Evolutionary conservation across 2,329 filamentous ascomycete species (phyloP).

Genomic region (Talaromyces sp.): DNA sequence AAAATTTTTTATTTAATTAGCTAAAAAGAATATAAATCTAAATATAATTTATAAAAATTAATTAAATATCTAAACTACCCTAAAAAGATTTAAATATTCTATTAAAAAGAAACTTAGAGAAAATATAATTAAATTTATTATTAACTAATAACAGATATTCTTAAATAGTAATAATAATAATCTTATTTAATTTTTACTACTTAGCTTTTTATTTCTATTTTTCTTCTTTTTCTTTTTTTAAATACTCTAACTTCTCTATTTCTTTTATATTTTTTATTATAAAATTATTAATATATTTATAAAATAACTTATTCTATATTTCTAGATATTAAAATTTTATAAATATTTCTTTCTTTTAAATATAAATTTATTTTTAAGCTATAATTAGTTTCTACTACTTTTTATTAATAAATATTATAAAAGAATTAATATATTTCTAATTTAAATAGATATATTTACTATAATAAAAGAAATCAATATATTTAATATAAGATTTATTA

Average conservation of each 20-base stretch:
- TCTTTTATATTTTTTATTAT: neutral
- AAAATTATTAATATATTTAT: neutral
- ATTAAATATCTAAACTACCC: too few species aligned
- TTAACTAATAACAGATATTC: too few species aligned
- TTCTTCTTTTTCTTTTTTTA: neutral
- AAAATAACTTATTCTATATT: neutral
- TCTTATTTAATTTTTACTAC: neutral
- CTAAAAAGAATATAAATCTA: too few species aligned
- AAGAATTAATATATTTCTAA: too few species aligned
- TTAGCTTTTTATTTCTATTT: neutral
- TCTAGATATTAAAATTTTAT: neutral
- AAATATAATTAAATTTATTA: too few species aligned
- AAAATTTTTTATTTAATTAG: too few species aligned
- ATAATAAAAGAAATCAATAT: neutral
- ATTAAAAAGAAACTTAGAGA: too few species aligned
- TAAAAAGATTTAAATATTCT: too few species aligned
- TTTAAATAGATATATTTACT: neutral
- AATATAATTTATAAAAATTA: too few species aligned
- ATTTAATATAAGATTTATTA: neutral
- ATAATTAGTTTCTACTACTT: neutral
- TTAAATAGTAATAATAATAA: neutral
- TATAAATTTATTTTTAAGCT: neutral
- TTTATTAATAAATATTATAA: neutral
- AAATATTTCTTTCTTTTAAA: conserved; percentile 3
- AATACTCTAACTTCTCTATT: neutral